Percentiles rank a stretch among this genome's conserved stretches.
Conservation (phyloP, 305 asterid genomes). For the Rubia occidens region DNA sequence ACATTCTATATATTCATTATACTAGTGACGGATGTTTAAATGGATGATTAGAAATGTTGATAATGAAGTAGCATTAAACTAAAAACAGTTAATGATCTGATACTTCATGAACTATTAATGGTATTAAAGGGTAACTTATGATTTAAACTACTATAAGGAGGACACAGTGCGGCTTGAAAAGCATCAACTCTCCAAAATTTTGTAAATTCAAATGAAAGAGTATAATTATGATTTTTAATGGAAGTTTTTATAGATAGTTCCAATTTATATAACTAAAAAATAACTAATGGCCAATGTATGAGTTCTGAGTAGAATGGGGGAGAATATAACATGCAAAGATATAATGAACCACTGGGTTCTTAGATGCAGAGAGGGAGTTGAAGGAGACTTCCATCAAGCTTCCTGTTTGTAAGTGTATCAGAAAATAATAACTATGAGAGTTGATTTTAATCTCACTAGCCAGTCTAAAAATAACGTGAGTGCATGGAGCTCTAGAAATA, state of each 20-base stretch:
- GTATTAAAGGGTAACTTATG: too few species aligned
- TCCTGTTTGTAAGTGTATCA: neutral
- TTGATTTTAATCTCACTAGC: neutral
- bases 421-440: neutral
- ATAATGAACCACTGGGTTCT: neutral
- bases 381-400: neutral
- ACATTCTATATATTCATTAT: too few species aligned
- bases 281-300: neutral
- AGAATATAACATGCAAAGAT: neutral
- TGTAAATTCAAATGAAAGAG: neutral
- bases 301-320: neutral
- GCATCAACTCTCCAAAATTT: too few species aligned
- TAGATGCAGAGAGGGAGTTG: slow-evolving; percentile 1
- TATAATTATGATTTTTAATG: neutral
- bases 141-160: too few species aligned
- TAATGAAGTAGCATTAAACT: too few species aligned
- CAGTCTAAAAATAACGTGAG: neutral
- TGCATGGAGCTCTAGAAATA: neutral
- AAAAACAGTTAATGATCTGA: too few species aligned
- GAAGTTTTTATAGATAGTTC: neutral
- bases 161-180: too few species aligned
- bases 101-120: too few species aligned
- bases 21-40: too few species aligned
- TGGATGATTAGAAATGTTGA: too few species aligned
- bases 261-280: neutral